Conservation (phyloP, 768 basidiomycete genomes). For the Chlorophyllum brunneum region DNA sequence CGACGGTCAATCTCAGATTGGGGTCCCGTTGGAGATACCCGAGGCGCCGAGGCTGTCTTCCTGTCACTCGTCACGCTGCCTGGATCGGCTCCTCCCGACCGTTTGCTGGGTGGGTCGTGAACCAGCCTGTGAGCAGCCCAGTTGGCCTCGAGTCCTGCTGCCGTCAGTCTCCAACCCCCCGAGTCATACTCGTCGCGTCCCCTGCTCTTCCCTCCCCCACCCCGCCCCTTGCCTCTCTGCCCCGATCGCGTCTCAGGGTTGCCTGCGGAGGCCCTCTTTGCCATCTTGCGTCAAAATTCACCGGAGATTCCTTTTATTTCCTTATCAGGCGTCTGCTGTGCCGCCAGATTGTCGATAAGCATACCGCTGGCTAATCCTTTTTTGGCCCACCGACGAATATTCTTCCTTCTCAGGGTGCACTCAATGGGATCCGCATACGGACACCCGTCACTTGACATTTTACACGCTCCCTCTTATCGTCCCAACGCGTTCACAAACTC, state of each 20-base stretch:
- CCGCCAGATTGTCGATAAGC: slow-evolving; percentile 23
- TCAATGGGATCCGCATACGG: slow-evolving; percentile 24
- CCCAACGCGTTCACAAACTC: not conserved
- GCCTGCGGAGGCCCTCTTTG: slow-evolving; percentile 6
- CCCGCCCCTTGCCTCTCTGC: not conserved
- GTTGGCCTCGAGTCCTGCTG: slow-evolving; percentile 8
- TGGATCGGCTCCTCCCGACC: slow-evolving; percentile 14
- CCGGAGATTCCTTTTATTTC: slow-evolving; percentile 16
- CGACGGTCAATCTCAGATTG: slow-evolving; percentile 18
- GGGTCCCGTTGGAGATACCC: slow-evolving; percentile 20
- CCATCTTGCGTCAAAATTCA: slow-evolving; percentile 19
- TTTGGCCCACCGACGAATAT: slow-evolving; percentile 23
- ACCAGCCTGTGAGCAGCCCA: slow-evolving; percentile 12
- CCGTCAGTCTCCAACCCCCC: slow-evolving; percentile 1
- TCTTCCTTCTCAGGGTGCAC: slow-evolving; percentile 23
- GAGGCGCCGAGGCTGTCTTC: slow-evolving; percentile 37
- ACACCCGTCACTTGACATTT: not conserved
- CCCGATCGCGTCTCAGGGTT: slow-evolving; percentile 11
- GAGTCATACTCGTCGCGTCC: not conserved
- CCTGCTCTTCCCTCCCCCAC: not conserved
- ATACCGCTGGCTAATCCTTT: slow-evolving; percentile 18
- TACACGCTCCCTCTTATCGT: not conserved
- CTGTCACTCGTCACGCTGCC: slow-evolving; percentile 11
- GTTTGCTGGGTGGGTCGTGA: slow-evolving; percentile 7
- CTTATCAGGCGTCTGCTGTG: slow-evolving; percentile 19